Conservation (phyloP, 106 monocot genomes). For the Dendrobium officinale region DNA sequence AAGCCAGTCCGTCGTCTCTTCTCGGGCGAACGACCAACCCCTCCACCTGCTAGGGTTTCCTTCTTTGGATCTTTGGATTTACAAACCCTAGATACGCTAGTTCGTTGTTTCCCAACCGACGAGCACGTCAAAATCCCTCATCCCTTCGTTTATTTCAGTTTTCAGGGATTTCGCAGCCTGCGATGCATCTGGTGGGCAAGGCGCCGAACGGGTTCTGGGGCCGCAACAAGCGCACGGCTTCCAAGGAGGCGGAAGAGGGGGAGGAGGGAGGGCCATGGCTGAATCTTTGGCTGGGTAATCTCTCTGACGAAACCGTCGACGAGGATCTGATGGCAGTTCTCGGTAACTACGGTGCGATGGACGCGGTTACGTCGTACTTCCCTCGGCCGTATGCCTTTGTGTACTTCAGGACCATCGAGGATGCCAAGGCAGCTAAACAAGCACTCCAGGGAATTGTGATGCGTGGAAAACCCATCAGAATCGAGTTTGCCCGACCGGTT, state of each 20-base stretch:
- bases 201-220: background rate
- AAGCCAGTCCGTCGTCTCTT: background rate
- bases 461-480: slow-evolving; percentile 37
- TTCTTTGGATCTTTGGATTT: background rate
- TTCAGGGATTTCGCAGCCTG: background rate
- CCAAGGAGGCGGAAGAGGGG: slow-evolving; percentile 14
- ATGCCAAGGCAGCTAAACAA: slow-evolving; percentile 58
- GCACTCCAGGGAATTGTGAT: slow-evolving; percentile 43
- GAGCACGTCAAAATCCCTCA: background rate
- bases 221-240: slow-evolving; percentile 10
- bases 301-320: slow-evolving; percentile 42
- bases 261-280: slow-evolving; percentile 20
- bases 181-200: slow-evolving; percentile 8
- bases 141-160: background rate
- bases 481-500: slow-evolving; percentile 67
- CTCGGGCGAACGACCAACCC: background rate
- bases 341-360: slow-evolving; percentile 45
- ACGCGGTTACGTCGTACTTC: slow-evolving; percentile 43
- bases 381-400: slow-evolving; percentile 72
- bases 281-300: slow-evolving; percentile 78
- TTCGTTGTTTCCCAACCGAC: background rate
- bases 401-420: slow-evolving; percentile 42
- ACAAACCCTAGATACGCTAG: background rate
- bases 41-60: background rate
- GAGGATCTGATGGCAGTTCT: slow-evolving; percentile 62